phyloP scores from a whole-genome alignment of 176 grass and related monocot species.

The Oryza meridionalis region DNA sequence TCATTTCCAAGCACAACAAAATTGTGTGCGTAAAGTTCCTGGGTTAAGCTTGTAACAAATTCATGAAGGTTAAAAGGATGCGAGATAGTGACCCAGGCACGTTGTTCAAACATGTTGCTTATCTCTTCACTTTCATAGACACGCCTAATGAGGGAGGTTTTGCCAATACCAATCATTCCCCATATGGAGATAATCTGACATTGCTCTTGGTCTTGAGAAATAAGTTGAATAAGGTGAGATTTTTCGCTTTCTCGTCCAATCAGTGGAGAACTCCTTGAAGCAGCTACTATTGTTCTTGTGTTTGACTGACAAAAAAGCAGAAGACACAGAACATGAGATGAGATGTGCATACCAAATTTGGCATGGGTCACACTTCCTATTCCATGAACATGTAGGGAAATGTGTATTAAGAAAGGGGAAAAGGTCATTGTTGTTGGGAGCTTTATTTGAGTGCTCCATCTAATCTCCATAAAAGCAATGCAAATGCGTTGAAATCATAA shows the following conservation, averaged over 20 bases:
- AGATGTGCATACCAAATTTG: no score
- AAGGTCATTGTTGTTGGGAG: no score
- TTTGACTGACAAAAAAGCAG: neutral
- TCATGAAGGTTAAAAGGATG: neutral
- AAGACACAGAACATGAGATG: no score
- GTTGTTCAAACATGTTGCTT: neutral
- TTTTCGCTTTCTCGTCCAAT: neutral
- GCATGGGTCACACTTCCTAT: no score
- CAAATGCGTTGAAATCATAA: no score
- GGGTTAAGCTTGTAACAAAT: neutral
- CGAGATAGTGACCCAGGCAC: slow-evolving; percentile 10
- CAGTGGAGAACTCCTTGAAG: neutral
- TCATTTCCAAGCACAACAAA: neutral
- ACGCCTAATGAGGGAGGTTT: neutral
- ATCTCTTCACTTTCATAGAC: neutral
- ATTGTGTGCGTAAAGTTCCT: neutral
- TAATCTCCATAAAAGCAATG: no score
- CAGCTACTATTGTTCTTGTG: neutral
- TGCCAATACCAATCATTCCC: neutral
- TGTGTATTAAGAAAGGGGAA: no score
- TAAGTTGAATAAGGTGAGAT: neutral
- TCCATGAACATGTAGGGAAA: no score
- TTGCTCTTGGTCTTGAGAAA: neutral
- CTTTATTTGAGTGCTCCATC: no score
- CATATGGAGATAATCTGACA: neutral